A percentile compares a stretch with the other conserved stretches of the same genome.
Conservation (phyloP, 2,329 filamentous ascomycete species). For the Aspergillus ustus region DNA sequence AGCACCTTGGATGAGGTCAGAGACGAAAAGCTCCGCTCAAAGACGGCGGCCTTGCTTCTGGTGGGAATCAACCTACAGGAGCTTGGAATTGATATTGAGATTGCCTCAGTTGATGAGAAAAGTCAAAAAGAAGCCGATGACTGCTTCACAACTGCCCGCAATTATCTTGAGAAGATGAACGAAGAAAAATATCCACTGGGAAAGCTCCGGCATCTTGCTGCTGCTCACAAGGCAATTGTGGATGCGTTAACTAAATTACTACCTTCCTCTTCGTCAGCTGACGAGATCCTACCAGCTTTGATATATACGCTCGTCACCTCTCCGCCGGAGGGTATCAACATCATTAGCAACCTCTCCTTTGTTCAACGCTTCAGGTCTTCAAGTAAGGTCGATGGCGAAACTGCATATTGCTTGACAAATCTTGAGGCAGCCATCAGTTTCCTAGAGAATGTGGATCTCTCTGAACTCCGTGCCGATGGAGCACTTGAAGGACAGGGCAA, state of each 20-base stretch:
- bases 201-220: slow-evolving; percentile 86
- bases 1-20: slow-evolving; percentile 92
- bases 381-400: slow-evolving; percentile 86
- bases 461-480: slow-evolving; percentile 83
- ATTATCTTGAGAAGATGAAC: slow-evolving; percentile 79
- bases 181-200: slow-evolving; percentile 85
- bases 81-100: slow-evolving; percentile 75
- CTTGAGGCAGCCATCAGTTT: slow-evolving; percentile 94
- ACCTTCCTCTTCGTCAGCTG: slow-evolving; percentile 81
- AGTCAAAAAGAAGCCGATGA: slow-evolving; percentile 71
- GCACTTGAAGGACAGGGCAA: slow-evolving; percentile 70
- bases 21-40: slow-evolving; percentile 92
- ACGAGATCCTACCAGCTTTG: slow-evolving; percentile 94
- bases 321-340: slow-evolving; percentile 80
- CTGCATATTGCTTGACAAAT: slow-evolving; percentile 94
- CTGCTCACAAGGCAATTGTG: slow-evolving; percentile 91
- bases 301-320: slow-evolving; percentile 96
- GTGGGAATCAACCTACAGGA: slow-evolving; percentile 89
- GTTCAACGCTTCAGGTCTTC: slow-evolving; percentile 89
- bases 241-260: slow-evolving; percentile 74
- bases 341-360: slow-evolving; percentile 93
- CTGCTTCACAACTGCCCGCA: slow-evolving; percentile 72
- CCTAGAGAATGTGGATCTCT: slow-evolving; percentile 90
- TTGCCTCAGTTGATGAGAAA: slow-evolving; percentile 57
- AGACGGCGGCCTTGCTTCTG: slow-evolving; percentile 86